Conservation (phyloP, 306 rosid genomes). For the Ammopiptanthus mongolicus region DNA sequence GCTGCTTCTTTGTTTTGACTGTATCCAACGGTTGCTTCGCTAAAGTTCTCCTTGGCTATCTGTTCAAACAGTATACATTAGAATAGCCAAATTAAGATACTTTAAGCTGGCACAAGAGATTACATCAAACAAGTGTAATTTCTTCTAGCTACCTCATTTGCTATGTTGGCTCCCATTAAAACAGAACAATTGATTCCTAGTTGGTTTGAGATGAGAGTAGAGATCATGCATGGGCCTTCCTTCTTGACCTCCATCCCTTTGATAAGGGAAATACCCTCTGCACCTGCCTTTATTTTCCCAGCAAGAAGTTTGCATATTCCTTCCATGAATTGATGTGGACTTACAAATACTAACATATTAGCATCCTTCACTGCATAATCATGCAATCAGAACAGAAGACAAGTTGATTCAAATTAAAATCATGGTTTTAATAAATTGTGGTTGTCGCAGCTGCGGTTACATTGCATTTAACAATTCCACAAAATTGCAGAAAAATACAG, state of each 20-base stretch:
- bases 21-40: constrained; percentile 42
- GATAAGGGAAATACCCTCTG: constrained; percentile 79
- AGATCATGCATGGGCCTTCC: constrained; percentile 97
- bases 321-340: constrained; percentile 93
- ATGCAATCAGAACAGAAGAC: constrained; percentile 15
- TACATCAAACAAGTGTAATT: not conserved
- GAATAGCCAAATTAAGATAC: not conserved
- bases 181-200: constrained; percentile 82
- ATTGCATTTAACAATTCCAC: too few species aligned
- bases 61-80: constrained; percentile 14
- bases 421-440: not conserved
- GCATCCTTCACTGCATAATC: constrained; percentile 66
- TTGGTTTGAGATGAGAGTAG: constrained; percentile 61
- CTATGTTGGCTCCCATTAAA: constrained; percentile 92
- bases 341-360: constrained; percentile 85
- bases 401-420: not conserved
- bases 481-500: too few species aligned
- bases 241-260: constrained; percentile 96
- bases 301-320: constrained; percentile 67
- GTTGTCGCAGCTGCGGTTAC: too few species aligned
- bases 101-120: not conserved
- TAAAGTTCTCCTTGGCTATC: constrained; percentile 48
- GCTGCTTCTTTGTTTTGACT: constrained; percentile 28
- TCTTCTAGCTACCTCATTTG: constrained; percentile 57
- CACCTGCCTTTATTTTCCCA: constrained; percentile 61